Conservation (phyloP, 2,329 filamentous ascomycete species). For the Xylariaceae sp. region DNA sequence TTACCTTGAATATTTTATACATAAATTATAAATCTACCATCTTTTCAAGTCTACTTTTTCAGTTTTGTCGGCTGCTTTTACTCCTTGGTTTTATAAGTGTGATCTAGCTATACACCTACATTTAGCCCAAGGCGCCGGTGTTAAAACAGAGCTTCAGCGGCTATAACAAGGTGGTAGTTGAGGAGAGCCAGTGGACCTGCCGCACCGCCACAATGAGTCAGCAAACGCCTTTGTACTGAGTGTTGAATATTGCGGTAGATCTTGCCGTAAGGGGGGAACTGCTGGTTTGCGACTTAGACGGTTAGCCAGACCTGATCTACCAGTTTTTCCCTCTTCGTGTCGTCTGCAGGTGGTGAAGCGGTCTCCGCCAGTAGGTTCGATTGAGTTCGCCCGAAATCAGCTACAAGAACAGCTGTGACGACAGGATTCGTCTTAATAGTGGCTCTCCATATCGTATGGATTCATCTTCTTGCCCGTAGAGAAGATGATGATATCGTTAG, state of each 20-base stretch:
- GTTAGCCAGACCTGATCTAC: neutral
- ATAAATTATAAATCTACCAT: too few relatives aligned
- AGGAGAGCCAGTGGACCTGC: too few relatives aligned
- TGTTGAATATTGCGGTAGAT: neutral
- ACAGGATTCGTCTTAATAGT: neutral
- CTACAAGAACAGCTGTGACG: neutral
- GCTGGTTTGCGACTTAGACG: neutral
- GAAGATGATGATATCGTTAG: neutral
- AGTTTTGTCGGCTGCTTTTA: too few relatives aligned
- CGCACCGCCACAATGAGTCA: too few relatives aligned
- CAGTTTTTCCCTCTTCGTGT: neutral
- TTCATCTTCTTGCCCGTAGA: neutral
- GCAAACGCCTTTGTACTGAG: too few relatives aligned
- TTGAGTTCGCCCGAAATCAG: neutral
- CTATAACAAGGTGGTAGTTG: too few relatives aligned
- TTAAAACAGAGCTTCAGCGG: too few relatives aligned
- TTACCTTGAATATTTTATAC: too few relatives aligned
- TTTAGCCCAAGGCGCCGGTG: too few relatives aligned
- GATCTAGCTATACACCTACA: too few relatives aligned
- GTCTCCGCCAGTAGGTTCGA: neutral
- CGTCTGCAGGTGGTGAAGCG: neutral
- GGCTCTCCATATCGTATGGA: neutral
- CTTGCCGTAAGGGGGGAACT: neutral
- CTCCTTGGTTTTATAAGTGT: too few relatives aligned
- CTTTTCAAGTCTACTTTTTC: too few relatives aligned